These are phyloP conservation scores for Diaporthe citri DNA, from an alignment of 2,329 filamentous ascomycete genomes.

Conservation along the genomic window DNA sequence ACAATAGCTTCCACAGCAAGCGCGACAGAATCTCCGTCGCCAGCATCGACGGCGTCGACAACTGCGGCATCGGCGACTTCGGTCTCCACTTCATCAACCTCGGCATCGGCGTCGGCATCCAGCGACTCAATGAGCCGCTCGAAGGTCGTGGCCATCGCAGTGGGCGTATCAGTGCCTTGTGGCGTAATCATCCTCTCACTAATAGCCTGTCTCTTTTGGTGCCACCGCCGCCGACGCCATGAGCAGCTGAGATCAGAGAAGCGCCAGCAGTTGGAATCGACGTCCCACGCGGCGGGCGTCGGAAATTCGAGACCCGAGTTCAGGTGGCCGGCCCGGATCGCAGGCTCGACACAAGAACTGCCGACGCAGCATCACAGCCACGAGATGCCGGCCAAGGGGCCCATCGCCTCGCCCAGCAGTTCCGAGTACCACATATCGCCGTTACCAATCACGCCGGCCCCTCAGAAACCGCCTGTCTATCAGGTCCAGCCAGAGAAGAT, in stretches of 20 bases:
- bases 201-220: slow-evolving; percentile 28
- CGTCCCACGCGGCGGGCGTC: slow-evolving; percentile 15
- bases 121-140: neutral
- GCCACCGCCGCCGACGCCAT: slow-evolving; percentile 16
- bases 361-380: slow-evolving; percentile 27
- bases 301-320: slow-evolving; percentile 34
- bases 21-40: neutral
- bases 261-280: slow-evolving; percentile 21
- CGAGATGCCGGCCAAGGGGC: slow-evolving; percentile 25
- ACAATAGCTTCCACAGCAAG: slow-evolving; percentile 5
- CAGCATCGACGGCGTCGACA: slow-evolving; percentile 23
- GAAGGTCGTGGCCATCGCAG: slow-evolving; percentile 1
- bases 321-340: slow-evolving; percentile 34
- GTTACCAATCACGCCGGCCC: slow-evolving; percentile 1
- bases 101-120: neutral
- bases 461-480: neutral
- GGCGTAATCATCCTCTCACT: neutral
- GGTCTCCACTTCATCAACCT: neutral
- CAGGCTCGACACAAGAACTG: neutral
- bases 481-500: neutral
- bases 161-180: slow-evolving; percentile 5
- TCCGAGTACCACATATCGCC: slow-evolving; percentile 27
- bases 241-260: slow-evolving; percentile 23
- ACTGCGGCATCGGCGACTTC: slow-evolving; percentile 18
- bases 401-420: slow-evolving; percentile 28